These are phyloP conservation scores for Starmerella bombi DNA, from an alignment of 805 yeast genomes.

Conservation along the genomic window DNA sequence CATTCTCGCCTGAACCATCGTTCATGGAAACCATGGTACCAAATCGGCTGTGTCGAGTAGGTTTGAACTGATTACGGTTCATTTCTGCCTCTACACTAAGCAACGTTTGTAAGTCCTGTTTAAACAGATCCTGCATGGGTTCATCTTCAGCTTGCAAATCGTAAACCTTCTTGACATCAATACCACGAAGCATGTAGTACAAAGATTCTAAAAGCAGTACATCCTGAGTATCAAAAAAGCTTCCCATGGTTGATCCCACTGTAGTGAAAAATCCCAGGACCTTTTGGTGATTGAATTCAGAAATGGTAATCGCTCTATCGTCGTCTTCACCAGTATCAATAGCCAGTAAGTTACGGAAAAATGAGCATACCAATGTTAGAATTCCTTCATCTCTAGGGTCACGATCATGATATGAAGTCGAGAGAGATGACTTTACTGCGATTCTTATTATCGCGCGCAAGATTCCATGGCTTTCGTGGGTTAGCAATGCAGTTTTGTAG, in stretches of 20 bases:
- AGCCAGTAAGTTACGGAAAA: conserved; percentile 64
- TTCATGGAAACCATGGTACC: conserved; percentile 73
- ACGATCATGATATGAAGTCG: conserved; percentile 47
- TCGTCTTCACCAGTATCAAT: conserved; percentile 64
- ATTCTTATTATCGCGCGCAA: conserved; percentile 58
- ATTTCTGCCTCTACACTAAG: conserved; percentile 49
- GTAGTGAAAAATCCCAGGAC: conserved; percentile 65
- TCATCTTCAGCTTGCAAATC: conserved; percentile 7
- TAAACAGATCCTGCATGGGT: conserved; percentile 7
- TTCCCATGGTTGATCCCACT: conserved; percentile 48
- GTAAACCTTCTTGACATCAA: conserved; percentile 30
- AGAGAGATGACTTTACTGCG: conserved; percentile 26
- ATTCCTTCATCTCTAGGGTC: conserved; percentile 59
- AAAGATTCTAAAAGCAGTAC: conserved; percentile 56
- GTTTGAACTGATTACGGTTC: conserved; percentile 35
- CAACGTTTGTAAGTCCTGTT: conserved; percentile 30
- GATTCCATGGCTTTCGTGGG: conserved; percentile 45
- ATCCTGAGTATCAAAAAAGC: conserved; percentile 53
- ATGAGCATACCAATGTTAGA: conserved; percentile 53
- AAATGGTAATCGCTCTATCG: conserved; percentile 53
- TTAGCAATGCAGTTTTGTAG: conserved; percentile 58
- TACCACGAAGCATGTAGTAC: conserved; percentile 47
- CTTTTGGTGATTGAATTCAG: conserved; percentile 50
- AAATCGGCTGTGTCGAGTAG: conserved; percentile 75
- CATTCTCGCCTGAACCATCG: conserved; percentile 48